Conservation (phyloP, 2,329 filamentous ascomycete species). For the Epichloe sibirici region DNA sequence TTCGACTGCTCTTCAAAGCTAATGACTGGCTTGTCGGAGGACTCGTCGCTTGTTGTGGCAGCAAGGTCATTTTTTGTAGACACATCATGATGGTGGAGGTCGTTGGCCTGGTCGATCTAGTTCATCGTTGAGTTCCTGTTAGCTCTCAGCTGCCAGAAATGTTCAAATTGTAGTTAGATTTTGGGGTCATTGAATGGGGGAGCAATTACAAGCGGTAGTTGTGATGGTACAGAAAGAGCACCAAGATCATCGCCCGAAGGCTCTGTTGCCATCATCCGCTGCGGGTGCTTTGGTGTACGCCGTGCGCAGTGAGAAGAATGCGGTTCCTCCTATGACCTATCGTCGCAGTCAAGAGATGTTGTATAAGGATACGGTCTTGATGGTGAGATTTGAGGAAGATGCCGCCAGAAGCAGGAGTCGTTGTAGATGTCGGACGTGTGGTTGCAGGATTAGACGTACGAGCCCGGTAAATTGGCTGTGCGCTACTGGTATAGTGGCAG, state of each 20-base stretch:
- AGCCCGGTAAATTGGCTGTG: background rate
- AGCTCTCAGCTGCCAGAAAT: background rate
- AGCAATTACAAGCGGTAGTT: constrained; percentile 29
- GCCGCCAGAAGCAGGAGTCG: background rate
- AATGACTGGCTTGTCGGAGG: constrained; percentile 45
- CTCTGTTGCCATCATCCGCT: constrained; percentile 54
- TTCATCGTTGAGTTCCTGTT: background rate
- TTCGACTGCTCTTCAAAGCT: constrained; percentile 46
- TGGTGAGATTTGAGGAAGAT: background rate
- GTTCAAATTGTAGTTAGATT: background rate
- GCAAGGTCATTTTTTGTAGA: constrained; percentile 36
- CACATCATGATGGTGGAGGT: constrained; percentile 32
- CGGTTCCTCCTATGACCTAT: constrained; percentile 2
- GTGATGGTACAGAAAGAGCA: constrained; percentile 39
- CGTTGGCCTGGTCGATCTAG: constrained; percentile 26
- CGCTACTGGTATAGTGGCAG: background rate
- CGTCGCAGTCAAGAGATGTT: constrained; percentile 9
- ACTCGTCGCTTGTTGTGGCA: constrained; percentile 32
- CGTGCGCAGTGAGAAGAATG: constrained; percentile 18
- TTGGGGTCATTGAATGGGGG: background rate
- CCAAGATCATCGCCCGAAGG: constrained; percentile 39
- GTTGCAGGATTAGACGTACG: background rate
- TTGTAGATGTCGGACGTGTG: background rate
- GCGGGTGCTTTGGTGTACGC: constrained; percentile 14
- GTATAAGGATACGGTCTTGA: background rate